Evolutionary conservation across 148 eudicot species (phyloP).

Genomic region (Arctostaphylos glauca): DNA sequence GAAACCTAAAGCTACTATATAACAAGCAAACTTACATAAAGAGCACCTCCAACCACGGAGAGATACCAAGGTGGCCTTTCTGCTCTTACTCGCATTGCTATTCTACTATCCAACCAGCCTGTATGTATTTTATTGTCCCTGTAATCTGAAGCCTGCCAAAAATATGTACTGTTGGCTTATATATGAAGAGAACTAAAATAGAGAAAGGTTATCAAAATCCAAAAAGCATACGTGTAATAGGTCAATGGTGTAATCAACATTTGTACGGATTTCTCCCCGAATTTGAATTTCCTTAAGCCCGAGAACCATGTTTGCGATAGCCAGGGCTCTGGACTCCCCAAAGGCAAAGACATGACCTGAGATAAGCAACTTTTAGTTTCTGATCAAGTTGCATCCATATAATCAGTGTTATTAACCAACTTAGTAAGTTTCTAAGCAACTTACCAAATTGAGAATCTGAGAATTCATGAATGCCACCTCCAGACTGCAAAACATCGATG

Average conservation of each 20-base stretch:
- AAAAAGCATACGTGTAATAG: conserved; percentile 69
- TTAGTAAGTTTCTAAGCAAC: conserved; percentile 22
- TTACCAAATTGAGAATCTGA: conserved; percentile 99
- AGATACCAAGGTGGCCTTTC: conserved; percentile 99
- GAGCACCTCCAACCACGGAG: conserved; percentile 98
- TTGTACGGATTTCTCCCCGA: conserved; percentile 96
- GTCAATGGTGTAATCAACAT: conserved; percentile 97
- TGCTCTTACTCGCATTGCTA: conserved; percentile 99
- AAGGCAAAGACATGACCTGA: conserved; percentile 98
- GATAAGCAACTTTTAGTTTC: conserved; percentile 6
- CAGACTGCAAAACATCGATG: conserved; percentile 63
- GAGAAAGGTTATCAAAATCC: neutral
- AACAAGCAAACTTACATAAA: conserved; percentile 63
- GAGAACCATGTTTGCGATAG: conserved; percentile 98
- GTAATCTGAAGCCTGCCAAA: conserved; percentile 82
- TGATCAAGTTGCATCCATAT: conserved; percentile 3
- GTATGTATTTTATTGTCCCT: conserved; percentile 93
- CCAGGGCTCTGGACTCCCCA: conserved; percentile 95
- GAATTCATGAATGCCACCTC: conserved; percentile 99
- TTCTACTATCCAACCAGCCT: conserved; percentile 99
- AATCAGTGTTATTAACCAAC: neutral
- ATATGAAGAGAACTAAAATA: conserved; percentile 4
- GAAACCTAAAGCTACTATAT: neutral
- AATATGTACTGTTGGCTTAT: neutral
- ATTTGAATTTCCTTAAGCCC: conserved; percentile 98